These are phyloP conservation scores for Aspergillus costaricaensis DNA, from an alignment of 2,329 filamentous ascomycete genomes.

Conservation along the genomic window DNA sequence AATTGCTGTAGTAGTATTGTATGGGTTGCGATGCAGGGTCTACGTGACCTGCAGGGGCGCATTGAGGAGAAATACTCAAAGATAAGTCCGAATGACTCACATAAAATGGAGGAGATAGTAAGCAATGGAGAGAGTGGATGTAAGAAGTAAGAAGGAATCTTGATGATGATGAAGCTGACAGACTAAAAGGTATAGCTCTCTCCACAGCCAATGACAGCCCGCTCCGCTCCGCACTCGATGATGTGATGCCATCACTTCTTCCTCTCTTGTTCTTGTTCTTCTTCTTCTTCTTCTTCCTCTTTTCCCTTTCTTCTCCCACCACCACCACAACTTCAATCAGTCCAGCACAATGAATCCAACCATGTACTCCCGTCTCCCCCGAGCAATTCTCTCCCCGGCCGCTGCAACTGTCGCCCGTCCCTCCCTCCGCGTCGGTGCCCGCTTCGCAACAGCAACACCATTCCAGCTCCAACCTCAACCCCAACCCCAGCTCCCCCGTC, in stretches of 20 bases:
- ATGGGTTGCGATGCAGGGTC: neutral
- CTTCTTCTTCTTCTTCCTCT: slow-evolving; percentile 8
- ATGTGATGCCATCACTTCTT: slow-evolving; percentile 18
- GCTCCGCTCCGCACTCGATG: slow-evolving; percentile 3
- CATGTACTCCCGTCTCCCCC: slow-evolving; percentile 47
- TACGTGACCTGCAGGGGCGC: neutral
- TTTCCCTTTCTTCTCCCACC: neutral
- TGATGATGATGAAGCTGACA: too few species aligned
- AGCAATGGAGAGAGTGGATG: neutral
- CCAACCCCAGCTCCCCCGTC: slow-evolving; percentile 16
- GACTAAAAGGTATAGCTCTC: neutral
- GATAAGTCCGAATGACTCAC: too few species aligned
- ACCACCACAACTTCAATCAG: neutral
- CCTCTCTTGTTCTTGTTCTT: slow-evolving; percentile 5
- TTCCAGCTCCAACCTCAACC: slow-evolving; percentile 16
- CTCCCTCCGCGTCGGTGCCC: slow-evolving; percentile 23
- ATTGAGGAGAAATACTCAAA: neutral
- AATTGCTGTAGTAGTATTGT: slow-evolving; percentile 7
- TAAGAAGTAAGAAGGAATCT: neutral
- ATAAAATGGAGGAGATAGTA: neutral
- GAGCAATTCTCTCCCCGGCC: slow-evolving; percentile 36
- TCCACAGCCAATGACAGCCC: neutral
- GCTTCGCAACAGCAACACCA: slow-evolving; percentile 18
- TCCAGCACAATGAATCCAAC: slow-evolving; percentile 2
- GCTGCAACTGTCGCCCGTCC: slow-evolving; percentile 15